These are phyloP conservation scores for Didymella keratinophila DNA, from an alignment of 2,329 filamentous ascomycete species.

Conservation along the genomic window DNA sequence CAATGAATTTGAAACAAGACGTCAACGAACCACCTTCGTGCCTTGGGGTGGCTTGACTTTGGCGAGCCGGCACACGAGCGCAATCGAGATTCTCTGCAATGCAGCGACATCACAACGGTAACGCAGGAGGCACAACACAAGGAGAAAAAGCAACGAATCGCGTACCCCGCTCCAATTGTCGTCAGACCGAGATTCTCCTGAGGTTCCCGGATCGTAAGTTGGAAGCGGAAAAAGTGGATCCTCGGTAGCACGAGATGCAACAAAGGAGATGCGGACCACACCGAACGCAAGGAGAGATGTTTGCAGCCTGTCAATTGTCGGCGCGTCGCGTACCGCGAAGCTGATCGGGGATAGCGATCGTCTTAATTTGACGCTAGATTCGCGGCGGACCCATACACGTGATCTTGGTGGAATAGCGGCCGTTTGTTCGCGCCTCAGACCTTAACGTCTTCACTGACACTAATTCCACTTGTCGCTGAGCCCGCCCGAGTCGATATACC, in stretches of 20 bases:
- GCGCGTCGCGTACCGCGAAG: slow-evolving; percentile 22
- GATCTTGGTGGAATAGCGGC: slow-evolving; percentile 19
- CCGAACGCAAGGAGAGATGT: slow-evolving; percentile 32
- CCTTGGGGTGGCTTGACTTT: slow-evolving; percentile 5
- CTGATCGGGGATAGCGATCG: slow-evolving; percentile 24
- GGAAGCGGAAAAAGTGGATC: slow-evolving; percentile 16
- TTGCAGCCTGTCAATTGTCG: slow-evolving; percentile 27
- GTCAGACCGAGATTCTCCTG: slow-evolving; percentile 17
- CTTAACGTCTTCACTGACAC: slow-evolving; percentile 33
- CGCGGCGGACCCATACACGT: slow-evolving; percentile 21
- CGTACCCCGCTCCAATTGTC: slow-evolving; percentile 17
- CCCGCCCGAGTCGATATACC: slow-evolving; percentile 23
- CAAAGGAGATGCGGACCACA: slow-evolving; percentile 28
- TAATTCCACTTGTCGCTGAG: slow-evolving; percentile 31
- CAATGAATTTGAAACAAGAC: slow-evolving; percentile 17
- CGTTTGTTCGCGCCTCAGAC: slow-evolving; percentile 28
- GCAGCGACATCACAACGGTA: slow-evolving; percentile 10
- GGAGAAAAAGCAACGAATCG: slow-evolving; percentile 17
- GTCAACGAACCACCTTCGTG: background rate
- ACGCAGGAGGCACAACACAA: slow-evolving; percentile 11
- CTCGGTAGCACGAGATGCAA: slow-evolving; percentile 27
- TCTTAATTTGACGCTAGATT: slow-evolving; percentile 20
- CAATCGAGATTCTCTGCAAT: slow-evolving; percentile 9
- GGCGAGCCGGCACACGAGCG: slow-evolving; percentile 13
- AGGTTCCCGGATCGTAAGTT: slow-evolving; percentile 10